phyloP scores from a whole-genome alignment of 139 green algal species.

The Tetraselmis chui region DNA sequence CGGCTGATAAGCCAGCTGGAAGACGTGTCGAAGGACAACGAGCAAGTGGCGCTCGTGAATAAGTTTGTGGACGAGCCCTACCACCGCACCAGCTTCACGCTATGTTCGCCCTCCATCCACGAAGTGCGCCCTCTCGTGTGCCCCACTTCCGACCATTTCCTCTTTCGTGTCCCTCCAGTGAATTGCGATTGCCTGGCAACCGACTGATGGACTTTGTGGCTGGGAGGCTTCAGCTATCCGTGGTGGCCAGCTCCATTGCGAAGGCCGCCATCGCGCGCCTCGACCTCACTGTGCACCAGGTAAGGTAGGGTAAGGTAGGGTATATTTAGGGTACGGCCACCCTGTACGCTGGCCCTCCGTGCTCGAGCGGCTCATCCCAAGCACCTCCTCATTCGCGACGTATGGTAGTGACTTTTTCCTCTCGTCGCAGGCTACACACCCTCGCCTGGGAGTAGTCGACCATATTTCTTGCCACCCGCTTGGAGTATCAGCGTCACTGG shows the following conservation, averaged over 20 bases:
- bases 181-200: too few relatives aligned
- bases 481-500: background rate
- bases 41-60: slow-evolving; percentile 27
- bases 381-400: too few relatives aligned
- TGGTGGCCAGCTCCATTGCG: background rate
- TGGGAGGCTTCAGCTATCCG: background rate
- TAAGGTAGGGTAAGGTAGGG: too few relatives aligned
- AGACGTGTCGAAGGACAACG: background rate
- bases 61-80: slow-evolving; percentile 62
- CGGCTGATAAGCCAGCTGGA: slow-evolving; percentile 30
- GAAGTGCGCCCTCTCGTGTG: background rate
- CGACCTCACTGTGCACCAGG: background rate
- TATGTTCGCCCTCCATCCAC: slow-evolving; percentile 17
- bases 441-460: slow-evolving; percentile 67
- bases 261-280: background rate
- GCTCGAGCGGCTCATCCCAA: too few relatives aligned
- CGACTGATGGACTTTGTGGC: too few relatives aligned
- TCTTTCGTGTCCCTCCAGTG: too few relatives aligned
- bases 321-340: too few relatives aligned
- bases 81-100: slow-evolving; percentile 65
- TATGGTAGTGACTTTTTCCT: too few relatives aligned
- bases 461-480: slow-evolving; percentile 71
- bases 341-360: too few relatives aligned
- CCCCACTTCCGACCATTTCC: too few relatives aligned
- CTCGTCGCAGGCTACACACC: slow-evolving; percentile 48